Evolutionary conservation across 495 filamentous ascomycete species (phyloP).

Genomic region (Cudoniella acicularis): DNA sequence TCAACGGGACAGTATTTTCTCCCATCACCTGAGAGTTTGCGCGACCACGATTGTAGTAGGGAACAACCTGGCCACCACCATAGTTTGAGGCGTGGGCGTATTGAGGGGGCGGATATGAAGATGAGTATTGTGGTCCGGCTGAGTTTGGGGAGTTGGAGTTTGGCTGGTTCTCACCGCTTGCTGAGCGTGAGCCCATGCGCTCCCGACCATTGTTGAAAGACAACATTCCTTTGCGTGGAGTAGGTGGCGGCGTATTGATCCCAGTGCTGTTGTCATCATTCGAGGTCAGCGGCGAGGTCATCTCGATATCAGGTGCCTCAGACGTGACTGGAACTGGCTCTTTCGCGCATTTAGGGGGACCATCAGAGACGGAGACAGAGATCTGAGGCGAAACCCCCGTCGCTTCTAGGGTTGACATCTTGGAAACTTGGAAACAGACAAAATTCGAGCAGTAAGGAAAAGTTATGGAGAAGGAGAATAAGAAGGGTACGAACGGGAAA

Average conservation of each 20-base stretch:
- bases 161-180: background rate
- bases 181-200: background rate
- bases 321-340: background rate
- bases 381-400: background rate
- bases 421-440: background rate
- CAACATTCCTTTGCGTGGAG: background rate
- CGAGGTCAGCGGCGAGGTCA: conserved; percentile 19
- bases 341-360: background rate
- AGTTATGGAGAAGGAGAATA: background rate
- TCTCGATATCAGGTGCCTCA: conserved; percentile 11
- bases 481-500: conserved; percentile 7
- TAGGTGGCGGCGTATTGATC: background rate
- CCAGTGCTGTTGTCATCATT: background rate
- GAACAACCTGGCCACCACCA: too few relatives aligned
- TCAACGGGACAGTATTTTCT: conserved; percentile 1
- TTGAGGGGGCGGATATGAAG: background rate
- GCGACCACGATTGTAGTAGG: background rate
- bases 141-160: background rate
- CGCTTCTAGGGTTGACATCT: conserved; percentile 3
- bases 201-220: background rate
- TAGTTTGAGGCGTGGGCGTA: too few relatives aligned
- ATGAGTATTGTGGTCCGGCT: background rate
- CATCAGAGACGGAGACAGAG: conserved; percentile 1
- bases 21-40: background rate
- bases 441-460: background rate